Base-by-base conservation (phyloP, 495 filamentous ascomycete species). In the Massariosphaeria phaeospora region DNA sequence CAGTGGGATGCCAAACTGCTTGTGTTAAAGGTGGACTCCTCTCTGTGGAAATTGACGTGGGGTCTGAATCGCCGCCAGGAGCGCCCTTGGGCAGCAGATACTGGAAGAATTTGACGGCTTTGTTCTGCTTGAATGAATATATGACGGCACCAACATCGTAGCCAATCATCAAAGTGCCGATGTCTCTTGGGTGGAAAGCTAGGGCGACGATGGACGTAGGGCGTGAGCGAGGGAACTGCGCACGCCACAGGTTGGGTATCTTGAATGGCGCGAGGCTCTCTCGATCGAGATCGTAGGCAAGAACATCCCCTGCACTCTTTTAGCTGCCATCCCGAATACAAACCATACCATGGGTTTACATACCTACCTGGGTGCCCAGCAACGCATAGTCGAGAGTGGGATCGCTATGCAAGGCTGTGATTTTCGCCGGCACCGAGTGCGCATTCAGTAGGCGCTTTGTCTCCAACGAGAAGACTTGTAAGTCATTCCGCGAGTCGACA, bases 1-100 rank as follows among this genome's bases (percentile, higher is more conserved):
- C 93, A 23, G 90, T 94, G 0, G 93, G 93, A 71, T 98, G 93
- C 93, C 93, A 98, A 30, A 89, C 62, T 0, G 86, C 91, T 50
- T 89, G 84, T 0, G 79, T 85, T 53, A 98, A 68, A 43, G 74
- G 76, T 9, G 91, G 91, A 52, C 71, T 83, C 48, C 88, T 77
- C 51, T 74, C 59, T 11, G 71, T 77, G 24, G 70, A 75, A 18
- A 72, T 66, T 5, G 67, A 61, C 15, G 75, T 69, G 17, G 78
- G 75, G 60, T 84, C 77, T 23, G 76, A 72, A 64, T 91, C 85
- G 5, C 89, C 90, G n/a, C 91, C 93, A 2, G 85, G 83, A n/a
- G 91, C 90, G 9, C 90, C 89, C 25, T 79, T 73, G 0, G 87
- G 88, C 2, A 96, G 66, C 56, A 85, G 76, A 70, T 96, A 96